Base-by-base conservation (phyloP, 176 grass and related monocot genomes). In the Triticum dicoccoides region DNA sequence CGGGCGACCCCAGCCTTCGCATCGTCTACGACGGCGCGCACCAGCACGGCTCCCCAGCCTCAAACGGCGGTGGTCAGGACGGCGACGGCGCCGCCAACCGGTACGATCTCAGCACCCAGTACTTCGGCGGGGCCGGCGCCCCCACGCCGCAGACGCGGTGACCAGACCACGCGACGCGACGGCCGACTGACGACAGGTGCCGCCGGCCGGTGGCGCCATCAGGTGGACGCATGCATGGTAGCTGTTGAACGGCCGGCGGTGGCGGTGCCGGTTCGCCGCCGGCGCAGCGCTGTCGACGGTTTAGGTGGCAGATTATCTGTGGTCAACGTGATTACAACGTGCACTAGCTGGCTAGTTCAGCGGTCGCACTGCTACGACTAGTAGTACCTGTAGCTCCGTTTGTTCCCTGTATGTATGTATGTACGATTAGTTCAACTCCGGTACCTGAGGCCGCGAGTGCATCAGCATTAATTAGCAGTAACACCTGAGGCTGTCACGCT, bases 21-120 rank as follows among this genome's bases (percentile, higher is more conserved):
- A 18, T 94, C 33, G 83, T 86, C 77, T 97, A 97, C 78, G 74
- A 91, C 0, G 92, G 92, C 54, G 10, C 42, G 3, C 90, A 92
- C 52, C 66, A 86, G 61, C 95, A 97, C 80, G 83, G 61, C 17
- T 23, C 86, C 12, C 86, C 62, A 14, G 47, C 61, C 81, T 10
- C 86, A 37, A 77, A 5, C 25, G 12, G 14, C 69, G 41, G 76
- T 10, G 69, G 4, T 9, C 39, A 23, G 25, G 71, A 7, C 30
- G 54, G 9, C 32, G 80, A 14, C 45, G 78, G 5, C 47, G 52
- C 9, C 12, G 80, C 69, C 17, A 95, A 93, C 80, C 83, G 79
- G 66, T 97, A 97, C 77, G 90, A 94, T 21, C 90, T 97, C 2
- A 68, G 42, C 37, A 78, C 86, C 38, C 95, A 97, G 89, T 69